Percentiles rank a stretch among this genome's conserved stretches.
These are phyloP conservation scores for Leccinum subrobustum DNA, from an alignment of 1,284 basidiomycete genomes.

Conservation along the genomic window DNA sequence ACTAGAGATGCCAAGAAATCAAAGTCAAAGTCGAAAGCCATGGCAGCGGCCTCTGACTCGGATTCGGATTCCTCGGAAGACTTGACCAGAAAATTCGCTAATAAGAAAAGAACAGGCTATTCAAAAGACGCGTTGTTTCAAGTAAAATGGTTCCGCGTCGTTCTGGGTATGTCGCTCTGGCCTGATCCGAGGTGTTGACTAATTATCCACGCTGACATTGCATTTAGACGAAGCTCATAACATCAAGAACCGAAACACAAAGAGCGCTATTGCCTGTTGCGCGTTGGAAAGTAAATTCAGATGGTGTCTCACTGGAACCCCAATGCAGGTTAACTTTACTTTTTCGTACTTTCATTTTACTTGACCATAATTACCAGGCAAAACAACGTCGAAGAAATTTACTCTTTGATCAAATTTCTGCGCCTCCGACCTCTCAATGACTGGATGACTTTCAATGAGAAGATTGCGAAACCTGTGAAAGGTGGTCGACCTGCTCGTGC, in stretches of 20 bases:
- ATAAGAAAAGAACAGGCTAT: constrained; percentile 36
- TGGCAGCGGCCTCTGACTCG: constrained; percentile 34
- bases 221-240: constrained; percentile 92
- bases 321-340: constrained; percentile 61
- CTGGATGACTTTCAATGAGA: constrained; percentile 75
- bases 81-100: constrained; percentile 27
- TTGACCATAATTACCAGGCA: constrained; percentile 43
- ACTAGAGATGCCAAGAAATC: constrained; percentile 50
- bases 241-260: constrained; percentile 92
- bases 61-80: constrained; percentile 41
- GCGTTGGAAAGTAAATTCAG: constrained; percentile 76
- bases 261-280: constrained; percentile 80
- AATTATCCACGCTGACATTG: not conserved
- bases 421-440: constrained; percentile 82
- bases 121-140: constrained; percentile 73
- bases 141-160: constrained; percentile 82
- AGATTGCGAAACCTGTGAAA: constrained; percentile 82
- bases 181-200: not conserved
- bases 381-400: constrained; percentile 91
- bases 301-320: constrained; percentile 91
- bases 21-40: constrained; percentile 24
- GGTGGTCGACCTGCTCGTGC: constrained; percentile 65
- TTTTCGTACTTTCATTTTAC: not conserved
- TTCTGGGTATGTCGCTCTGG: constrained; percentile 59
- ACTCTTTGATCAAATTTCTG: constrained; percentile 87